Conservation (phyloP, 345 rosid species). For the Populus ilicifolia region DNA sequence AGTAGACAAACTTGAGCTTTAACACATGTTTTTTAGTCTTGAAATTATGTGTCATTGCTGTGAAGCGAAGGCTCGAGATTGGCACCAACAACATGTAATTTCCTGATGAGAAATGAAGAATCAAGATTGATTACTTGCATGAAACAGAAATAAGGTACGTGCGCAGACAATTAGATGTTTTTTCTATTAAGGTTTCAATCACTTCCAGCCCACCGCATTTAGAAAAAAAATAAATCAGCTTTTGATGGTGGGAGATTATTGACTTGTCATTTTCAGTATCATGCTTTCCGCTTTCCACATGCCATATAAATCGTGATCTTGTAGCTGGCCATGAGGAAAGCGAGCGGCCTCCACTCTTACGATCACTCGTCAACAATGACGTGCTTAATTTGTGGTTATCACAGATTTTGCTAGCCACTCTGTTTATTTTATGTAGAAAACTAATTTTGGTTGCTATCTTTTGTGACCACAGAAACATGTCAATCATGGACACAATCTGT, state of each 20-base stretch:
- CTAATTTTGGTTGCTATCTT: background rate
- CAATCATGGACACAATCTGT: background rate
- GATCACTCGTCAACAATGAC: too few species aligned
- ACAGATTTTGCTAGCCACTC: background rate
- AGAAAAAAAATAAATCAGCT: too few species aligned
- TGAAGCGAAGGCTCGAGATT: conserved; percentile 6
- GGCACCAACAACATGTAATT: background rate
- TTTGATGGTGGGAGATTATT: too few species aligned
- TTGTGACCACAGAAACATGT: background rate
- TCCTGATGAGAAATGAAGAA: conserved; percentile 7
- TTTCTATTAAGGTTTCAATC: too few species aligned
- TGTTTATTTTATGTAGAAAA: background rate
- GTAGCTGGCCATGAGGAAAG: background rate
- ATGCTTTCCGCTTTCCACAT: background rate
- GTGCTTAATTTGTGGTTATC: too few species aligned
- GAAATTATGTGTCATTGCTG: background rate
- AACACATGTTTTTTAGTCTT: too few species aligned
- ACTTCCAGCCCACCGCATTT: too few species aligned
- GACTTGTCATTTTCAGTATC: background rate
- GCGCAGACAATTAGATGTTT: too few species aligned
- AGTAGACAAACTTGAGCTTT: too few species aligned
- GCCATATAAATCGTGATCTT: background rate
- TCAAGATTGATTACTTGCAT: background rate
- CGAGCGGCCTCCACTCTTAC: background rate
- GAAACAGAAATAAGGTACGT: too few species aligned